These are phyloP conservation scores for Fusarium chuoi DNA, from an alignment of 2,329 filamentous ascomycete genomes.

Conservation along the genomic window DNA sequence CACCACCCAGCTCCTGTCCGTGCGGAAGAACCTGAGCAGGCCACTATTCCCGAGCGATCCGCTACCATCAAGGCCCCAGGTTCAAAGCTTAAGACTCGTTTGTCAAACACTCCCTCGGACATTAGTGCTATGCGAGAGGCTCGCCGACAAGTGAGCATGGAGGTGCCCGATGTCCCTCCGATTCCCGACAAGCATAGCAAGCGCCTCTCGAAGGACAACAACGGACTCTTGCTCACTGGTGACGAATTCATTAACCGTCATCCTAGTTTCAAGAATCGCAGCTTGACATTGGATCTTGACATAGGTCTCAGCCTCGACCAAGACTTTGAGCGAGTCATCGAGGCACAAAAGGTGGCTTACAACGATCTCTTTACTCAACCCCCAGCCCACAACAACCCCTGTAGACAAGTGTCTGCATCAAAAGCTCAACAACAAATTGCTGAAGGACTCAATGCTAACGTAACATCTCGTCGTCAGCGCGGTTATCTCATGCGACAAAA, in stretches of 20 bases:
- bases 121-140: conserved; percentile 85
- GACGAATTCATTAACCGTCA: conserved; percentile 67
- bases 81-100: conserved; percentile 86
- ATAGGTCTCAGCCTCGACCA: conserved; percentile 87
- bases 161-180: conserved; percentile 68
- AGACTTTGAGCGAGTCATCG: conserved; percentile 95
- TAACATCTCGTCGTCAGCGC: conserved; percentile 77
- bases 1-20: conserved; percentile 71
- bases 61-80: conserved; percentile 92
- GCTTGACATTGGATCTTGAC: conserved; percentile 84
- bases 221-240: conserved; percentile 49
- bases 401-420: conserved; percentile 59
- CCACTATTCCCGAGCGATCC: conserved; percentile 79
- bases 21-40: conserved; percentile 54
- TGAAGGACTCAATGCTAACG: conserved; percentile 67
- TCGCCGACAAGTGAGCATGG: conserved; percentile 84
- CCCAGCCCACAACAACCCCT: conserved; percentile 39
- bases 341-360: conserved; percentile 87
- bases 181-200: conserved; percentile 71
- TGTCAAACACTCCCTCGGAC: conserved; percentile 88
- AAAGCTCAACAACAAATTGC: conserved; percentile 8
- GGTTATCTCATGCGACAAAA: conserved; percentile 99
- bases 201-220: conserved; percentile 62
- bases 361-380: conserved; percentile 37
- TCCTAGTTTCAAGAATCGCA: conserved; percentile 81